Base-by-base conservation (phyloP, 2,329 filamentous ascomycete species). In the Tolypocladium ovalisporum region DNA sequence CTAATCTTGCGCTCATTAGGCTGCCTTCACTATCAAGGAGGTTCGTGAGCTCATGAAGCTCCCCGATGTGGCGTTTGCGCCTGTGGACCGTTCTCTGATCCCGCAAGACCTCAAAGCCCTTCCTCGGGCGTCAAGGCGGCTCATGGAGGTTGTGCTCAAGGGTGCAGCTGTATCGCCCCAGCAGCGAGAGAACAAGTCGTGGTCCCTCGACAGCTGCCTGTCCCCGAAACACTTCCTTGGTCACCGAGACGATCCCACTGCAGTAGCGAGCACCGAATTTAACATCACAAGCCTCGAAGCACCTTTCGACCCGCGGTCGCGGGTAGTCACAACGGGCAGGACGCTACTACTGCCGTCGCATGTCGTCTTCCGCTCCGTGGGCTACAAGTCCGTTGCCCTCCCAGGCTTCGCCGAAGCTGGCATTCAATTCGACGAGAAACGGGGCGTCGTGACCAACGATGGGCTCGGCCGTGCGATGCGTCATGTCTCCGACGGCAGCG, bases 21-120 rank as follows among this genome's bases (percentile, higher is more conserved):
- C 90, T 29, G 86, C 94, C 1, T 97, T 96, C 66, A 97, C 93
- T 0, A 96, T 96, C 70, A 97, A 97, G 71, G 94, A 99, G 75
- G 76, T 90, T 19, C 85, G 94, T 39, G 94, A 99, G 71, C 76
- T 99, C 4, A 85, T 96, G 74, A 87, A 88, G 54, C 79, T 97
- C 3, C 81, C 84, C 0, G 76, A 76, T 0, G 86, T 95, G 12
- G 80, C 79, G 17, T 95, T 96, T 66, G 79, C 86, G 56, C 82
- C 87, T 1, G 77, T 93, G 34, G 80, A 89, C 56, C 71, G 75
- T 58, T 75, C 79, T 1, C 75, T 96, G 8, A 77, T 94, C 52
- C 90, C 91, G 0, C 66, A 79, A 0, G 79, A 89, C 56, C 75
- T 87, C 42, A 83, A 85, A 36, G 79, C 76, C n/a, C 77, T 97